A percentile compares a stretch with the other conserved stretches of the same genome.
Conservation (phyloP, 2,329 filamentous ascomycete species). For the Hypocreales sp. region DNA sequence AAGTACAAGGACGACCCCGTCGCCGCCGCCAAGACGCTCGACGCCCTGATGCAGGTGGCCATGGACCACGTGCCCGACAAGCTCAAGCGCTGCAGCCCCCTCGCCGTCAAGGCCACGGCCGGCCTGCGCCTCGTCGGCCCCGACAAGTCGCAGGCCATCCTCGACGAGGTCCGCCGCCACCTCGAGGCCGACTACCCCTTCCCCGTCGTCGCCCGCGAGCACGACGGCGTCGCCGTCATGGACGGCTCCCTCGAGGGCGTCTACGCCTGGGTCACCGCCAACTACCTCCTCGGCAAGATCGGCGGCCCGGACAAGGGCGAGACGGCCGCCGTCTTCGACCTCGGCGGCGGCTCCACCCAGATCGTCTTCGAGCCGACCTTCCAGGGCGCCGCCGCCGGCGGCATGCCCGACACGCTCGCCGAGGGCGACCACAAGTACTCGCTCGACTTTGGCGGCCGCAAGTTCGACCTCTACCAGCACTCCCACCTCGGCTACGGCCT, state of each 20-base stretch:
- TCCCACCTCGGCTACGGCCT: constrained; percentile 94
- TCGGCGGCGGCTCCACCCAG: constrained; percentile 92
- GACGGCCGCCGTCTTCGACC: constrained; percentile 89
- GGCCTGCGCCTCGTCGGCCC: constrained; percentile 75
- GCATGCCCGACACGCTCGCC: constrained; percentile 71
- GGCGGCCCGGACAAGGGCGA: constrained; percentile 79
- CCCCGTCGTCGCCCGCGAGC: constrained; percentile 73
- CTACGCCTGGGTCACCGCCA: constrained; percentile 97
- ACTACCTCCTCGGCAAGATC: constrained; percentile 97
- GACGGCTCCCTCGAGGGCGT: constrained; percentile 94
- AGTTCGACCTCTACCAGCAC: constrained; percentile 93
- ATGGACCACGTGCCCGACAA: constrained; percentile 73
- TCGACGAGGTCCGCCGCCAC: constrained; percentile 68
- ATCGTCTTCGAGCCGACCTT: constrained; percentile 98
- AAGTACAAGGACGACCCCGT: constrained; percentile 77
- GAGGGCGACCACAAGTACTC: constrained; percentile 94
- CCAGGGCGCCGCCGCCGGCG: constrained; percentile 52
- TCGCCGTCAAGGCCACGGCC: constrained; percentile 97
- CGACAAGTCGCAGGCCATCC: constrained; percentile 68
- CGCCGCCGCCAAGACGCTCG: constrained; percentile 77
- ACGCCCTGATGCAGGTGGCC: constrained; percentile 74
- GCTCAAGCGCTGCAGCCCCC: constrained; percentile 78
- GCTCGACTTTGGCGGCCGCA: constrained; percentile 74
- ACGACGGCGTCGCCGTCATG: constrained; percentile 91
- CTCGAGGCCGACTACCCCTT: constrained; percentile 88